Percentiles rank a stretch among this genome's conserved stretches.
phyloP scores from a whole-genome alignment of 23 red algal species.

The Gracilaria vermiculophylla region DNA sequence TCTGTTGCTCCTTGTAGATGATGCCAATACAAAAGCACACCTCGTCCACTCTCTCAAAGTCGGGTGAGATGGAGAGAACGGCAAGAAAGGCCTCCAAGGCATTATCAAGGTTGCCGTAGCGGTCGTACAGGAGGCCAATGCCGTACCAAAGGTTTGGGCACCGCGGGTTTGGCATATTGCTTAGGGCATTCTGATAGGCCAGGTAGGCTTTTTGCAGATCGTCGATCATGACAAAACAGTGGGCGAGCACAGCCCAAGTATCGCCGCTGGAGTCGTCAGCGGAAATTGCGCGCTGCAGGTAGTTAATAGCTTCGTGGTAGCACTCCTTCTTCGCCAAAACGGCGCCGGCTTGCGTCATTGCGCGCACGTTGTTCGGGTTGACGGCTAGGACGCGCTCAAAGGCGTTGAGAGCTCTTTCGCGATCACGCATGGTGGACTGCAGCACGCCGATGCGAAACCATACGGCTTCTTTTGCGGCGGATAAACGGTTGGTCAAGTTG shows the following conservation, averaged over 20 bases:
- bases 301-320: conserved; percentile 69
- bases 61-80: conserved; percentile 73
- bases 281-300: conserved; percentile 62
- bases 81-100: conserved; percentile 88
- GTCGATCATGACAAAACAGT: conserved; percentile 86
- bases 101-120: conserved; percentile 76
- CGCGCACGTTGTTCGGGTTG: conserved; percentile 64
- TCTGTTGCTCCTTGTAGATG: conserved; percentile 84
- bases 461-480: conserved; percentile 61
- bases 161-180: conserved; percentile 62
- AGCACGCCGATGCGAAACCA: conserved; percentile 87
- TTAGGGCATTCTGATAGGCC: conserved; percentile 82
- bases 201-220: conserved; percentile 84
- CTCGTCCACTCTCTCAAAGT: conserved; percentile 87
- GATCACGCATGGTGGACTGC: conserved; percentile 67
- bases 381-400: conserved; percentile 73
- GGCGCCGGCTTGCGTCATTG: conserved; percentile 77
- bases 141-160: conserved; percentile 86
- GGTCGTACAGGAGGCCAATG: conserved; percentile 88
- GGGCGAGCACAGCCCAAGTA: conserved; percentile 86
- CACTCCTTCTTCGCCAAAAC: conserved; percentile 79
- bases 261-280: conserved; percentile 67
- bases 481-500: conserved; percentile 19
- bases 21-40: conserved; percentile 91
- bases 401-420: conserved; percentile 78